Percentiles rank a stretch among this genome's conserved stretches.
These are phyloP conservation scores for Aspergillus saccharolyticus DNA, from an alignment of 495 filamentous ascomycete species.

Conservation along the genomic window DNA sequence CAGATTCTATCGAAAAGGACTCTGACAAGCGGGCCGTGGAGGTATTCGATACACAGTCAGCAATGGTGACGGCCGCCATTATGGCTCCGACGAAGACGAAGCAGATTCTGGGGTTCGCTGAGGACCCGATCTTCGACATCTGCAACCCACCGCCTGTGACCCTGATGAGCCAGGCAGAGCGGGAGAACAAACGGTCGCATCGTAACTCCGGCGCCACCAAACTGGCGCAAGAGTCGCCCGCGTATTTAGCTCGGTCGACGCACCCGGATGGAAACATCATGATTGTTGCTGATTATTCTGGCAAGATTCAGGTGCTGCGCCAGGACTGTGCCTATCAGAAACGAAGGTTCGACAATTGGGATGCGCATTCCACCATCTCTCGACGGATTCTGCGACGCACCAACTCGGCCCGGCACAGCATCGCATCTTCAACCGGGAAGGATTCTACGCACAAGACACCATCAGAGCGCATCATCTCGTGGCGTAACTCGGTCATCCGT, in stretches of 20 bases:
- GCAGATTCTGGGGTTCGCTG: slow-evolving; percentile 69
- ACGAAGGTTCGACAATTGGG: slow-evolving; percentile 46
- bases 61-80: slow-evolving; percentile 80
- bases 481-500: slow-evolving; percentile 73
- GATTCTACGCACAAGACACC: slow-evolving; percentile 51
- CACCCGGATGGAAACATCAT: slow-evolving; percentile 90
- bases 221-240: slow-evolving; percentile 55
- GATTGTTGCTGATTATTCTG: slow-evolving; percentile 81
- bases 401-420: slow-evolving; percentile 54
- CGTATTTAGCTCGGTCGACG: slow-evolving; percentile 65
- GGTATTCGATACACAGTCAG: slow-evolving; percentile 82
- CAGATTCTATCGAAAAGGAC: slow-evolving; percentile 56
- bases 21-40: slow-evolving; percentile 77
- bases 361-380: slow-evolving; percentile 69
- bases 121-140: slow-evolving; percentile 90
- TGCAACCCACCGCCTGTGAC: slow-evolving; percentile 94
- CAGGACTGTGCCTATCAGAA: slow-evolving; percentile 81
- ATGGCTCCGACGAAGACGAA: slow-evolving; percentile 78
- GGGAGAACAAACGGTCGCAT: slow-evolving; percentile 20
- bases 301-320: slow-evolving; percentile 87
- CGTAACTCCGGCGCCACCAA: slow-evolving; percentile 44
- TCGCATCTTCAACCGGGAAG: slow-evolving; percentile 43
- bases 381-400: slow-evolving; percentile 68
- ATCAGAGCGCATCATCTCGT: slow-evolving; percentile 83
- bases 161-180: slow-evolving; percentile 68